Base-by-base conservation (phyloP, 352 stramenopile genomes). In the Pythium biforme region DNA sequence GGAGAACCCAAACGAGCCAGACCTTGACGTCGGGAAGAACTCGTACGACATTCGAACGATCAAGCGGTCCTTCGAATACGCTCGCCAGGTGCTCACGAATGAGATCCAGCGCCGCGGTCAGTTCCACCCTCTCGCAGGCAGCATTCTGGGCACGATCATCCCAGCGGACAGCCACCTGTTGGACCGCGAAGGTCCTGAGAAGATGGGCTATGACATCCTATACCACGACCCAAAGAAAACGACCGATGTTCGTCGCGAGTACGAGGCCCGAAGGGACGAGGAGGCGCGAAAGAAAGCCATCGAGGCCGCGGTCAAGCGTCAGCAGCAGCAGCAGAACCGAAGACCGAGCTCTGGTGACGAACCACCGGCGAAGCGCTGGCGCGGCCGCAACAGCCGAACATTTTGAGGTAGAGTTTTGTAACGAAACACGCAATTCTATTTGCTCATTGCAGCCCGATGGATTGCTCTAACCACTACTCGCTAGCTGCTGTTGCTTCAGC, bases 1-100 rank as follows among this genome's bases (percentile, higher is more conserved):
- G 68, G 95, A 98, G 70, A 98, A 98, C 74, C 95, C 95, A 34
- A 90, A 98, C 54, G 95, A 98, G 60, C 72, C 81, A 5, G 92
- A 68, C 4, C 76, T 93, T 14, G 94, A 98, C 72, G 95, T 98
- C 12, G 93, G 90, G 8, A 92, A 88, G 40, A 90, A 97, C 71
- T 96, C 88, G 55, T 98, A 94, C 79, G 81, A 97, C 22, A 96
- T 98, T 53, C 81, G 89, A 25, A 89, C 87, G 12, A 80, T 98
- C 49, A 88, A 96, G 62, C 77, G 90, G 25, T 83, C 94, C 11
- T 98, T 98, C 73, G 91, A 96, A 45, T 92, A 94, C 47, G 83
- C 87, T 15, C 79, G 79, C 15, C 78, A 85, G 60, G 76, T 90
- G 39, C 64, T 94, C 29, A 65, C 76, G 55, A 89, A 89, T 59